phyloP scores from a whole-genome alignment of 495 filamentous ascomycete species.

The Wilcoxina mikolae region DNA sequence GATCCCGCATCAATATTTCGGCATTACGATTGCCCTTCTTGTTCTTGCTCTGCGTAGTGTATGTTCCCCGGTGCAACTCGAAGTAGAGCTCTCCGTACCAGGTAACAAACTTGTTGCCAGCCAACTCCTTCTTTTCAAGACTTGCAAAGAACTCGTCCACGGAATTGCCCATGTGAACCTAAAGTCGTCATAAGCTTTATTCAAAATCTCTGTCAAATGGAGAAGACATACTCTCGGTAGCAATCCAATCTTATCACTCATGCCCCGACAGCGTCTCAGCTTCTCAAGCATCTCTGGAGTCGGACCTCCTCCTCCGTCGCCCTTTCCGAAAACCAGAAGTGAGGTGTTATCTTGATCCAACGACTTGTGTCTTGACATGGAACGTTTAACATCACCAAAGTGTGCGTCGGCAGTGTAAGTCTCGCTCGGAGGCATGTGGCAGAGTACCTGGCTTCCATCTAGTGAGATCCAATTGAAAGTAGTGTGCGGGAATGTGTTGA shows the following conservation, averaged over 20 bases:
- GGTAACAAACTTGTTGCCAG: conserved; percentile 68
- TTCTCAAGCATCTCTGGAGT: conserved; percentile 93
- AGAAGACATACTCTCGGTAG: not conserved
- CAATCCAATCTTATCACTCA: conserved; percentile 51
- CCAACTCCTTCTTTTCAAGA: conserved; percentile 54
- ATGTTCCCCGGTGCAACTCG: conserved; percentile 88
- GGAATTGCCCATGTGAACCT: conserved; percentile 70
- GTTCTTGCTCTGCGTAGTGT: conserved; percentile 94
- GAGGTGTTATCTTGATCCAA: conserved; percentile 80
- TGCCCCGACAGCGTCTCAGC: conserved; percentile 80
- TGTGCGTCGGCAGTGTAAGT: conserved; percentile 85
- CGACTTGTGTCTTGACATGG: conserved; percentile 84
- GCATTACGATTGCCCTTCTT: conserved; percentile 82
- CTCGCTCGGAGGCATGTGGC: conserved; percentile 88
- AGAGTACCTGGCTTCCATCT: conserved; percentile 89
- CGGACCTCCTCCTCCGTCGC: conserved; percentile 88
- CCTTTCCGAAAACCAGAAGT: conserved; percentile 85
- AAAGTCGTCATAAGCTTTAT: not conserved
- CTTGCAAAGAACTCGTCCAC: conserved; percentile 93
- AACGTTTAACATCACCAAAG: conserved; percentile 88
- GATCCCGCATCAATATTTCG: conserved; percentile 67
- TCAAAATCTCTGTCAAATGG: not conserved
- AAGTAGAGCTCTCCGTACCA: conserved; percentile 99
- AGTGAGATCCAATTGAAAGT: conserved; percentile 96
- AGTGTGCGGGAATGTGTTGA: conserved; percentile 96